These are phyloP conservation scores for Aschersonia sp. DNA, from an alignment of 2,329 filamentous ascomycete species.

Conservation along the genomic window DNA sequence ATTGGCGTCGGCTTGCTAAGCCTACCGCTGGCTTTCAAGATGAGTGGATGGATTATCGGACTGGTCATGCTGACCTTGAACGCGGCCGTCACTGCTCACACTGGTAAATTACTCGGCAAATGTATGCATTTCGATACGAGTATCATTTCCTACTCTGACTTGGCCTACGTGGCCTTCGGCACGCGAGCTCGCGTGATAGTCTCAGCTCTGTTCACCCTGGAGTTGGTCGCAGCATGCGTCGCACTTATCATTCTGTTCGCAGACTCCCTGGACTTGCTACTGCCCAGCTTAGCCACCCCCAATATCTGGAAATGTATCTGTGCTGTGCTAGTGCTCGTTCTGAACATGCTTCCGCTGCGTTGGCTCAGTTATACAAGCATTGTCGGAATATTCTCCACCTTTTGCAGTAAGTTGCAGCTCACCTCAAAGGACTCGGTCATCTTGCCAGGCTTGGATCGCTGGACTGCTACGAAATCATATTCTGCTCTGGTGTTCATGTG, in stretches of 20 bases:
- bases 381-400: constrained; percentile 79
- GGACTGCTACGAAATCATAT: no score
- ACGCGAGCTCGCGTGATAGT: constrained; percentile 66
- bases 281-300: constrained; percentile 52
- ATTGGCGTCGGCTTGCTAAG: constrained; percentile 85
- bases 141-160: constrained; percentile 85
- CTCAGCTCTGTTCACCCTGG: constrained; percentile 75
- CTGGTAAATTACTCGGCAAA: constrained; percentile 69
- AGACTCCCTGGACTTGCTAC: constrained; percentile 68
- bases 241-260: constrained; percentile 87
- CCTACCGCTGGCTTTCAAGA: constrained; percentile 74
- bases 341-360: constrained; percentile 74
- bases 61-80: constrained; percentile 60
- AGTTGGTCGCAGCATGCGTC: constrained; percentile 78
- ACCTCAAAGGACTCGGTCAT: neutral
- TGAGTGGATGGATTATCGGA: constrained; percentile 80
- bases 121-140: constrained; percentile 78
- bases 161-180: constrained; percentile 85
- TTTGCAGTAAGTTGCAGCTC: constrained; percentile 54
- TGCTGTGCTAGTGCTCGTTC: constrained; percentile 60
- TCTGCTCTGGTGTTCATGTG: neutral
- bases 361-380: constrained; percentile 83
- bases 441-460: neutral
- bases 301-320: constrained; percentile 77
- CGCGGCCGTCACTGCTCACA: constrained; percentile 69